Evolutionary conservation across 225 moss, liverwort and hornwort species (phyloP), one percentile per base, ranked within the genome.

Genomic region (Marchantia paleacea): DNA sequence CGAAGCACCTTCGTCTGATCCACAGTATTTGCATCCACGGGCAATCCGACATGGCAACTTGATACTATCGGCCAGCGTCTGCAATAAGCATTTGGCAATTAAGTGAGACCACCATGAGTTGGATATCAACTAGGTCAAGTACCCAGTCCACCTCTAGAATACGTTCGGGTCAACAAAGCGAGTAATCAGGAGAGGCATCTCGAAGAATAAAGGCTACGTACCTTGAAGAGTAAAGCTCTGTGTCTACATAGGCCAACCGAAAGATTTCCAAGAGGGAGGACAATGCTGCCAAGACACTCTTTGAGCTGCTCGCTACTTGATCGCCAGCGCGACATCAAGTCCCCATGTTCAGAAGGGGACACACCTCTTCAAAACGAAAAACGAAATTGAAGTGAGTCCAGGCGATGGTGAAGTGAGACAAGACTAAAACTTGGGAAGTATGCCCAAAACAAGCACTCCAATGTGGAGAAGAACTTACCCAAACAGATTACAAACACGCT

Each of bases 21-120:
- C 80, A 76, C 90, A 90, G 72, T 82, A 90, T 77, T 90, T 90
- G 80, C 90, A 90, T 80, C 90, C 90, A 50, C 87, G 87, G 6
- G 86, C 86, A 55, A 90, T 85, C 55, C 90, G 88, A 70, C 90
- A 90, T 31, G 88, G 89, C 26, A 90, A 78, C 68, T 82, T 85
- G 66, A 87, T 72, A 76, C 83, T 75, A 83, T 90, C 90, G 39
- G 90, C 90, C 83, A 90, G 75, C 14, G 81, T 83, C 90, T 90
- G 85, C 78, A 76, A 54, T 30, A 78, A 24, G 60, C 1, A 53
- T 50, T 26, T 19, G 80, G 52, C 29, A 55, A 52, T 11, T n/a
- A 72, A 20, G 51, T 50, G n/a, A 3, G n/a, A 72, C 25, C n/a
- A 22, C 20, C 69, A 2, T 52, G 13, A n/a, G 3, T 3, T 62